Evolutionary conservation across 2,329 filamentous ascomycete genomes (phyloP).

Genomic region (Sclerotinia borealis): DNA sequence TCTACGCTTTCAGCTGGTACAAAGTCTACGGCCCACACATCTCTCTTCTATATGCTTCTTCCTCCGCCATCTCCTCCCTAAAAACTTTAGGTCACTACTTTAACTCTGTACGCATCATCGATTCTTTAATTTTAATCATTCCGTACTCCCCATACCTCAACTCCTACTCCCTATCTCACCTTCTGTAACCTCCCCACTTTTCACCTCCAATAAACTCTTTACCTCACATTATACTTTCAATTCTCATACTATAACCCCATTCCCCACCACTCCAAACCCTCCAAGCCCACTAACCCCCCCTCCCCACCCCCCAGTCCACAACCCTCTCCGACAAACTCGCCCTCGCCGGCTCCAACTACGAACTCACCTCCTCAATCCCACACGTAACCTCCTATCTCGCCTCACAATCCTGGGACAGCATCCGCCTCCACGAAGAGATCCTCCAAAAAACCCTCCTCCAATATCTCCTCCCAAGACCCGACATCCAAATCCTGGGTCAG

Average conservation of each 20-base stretch:
- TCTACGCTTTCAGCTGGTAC: conserved; percentile 78
- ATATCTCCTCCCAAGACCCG: conserved; percentile 48
- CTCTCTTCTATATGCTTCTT: conserved; percentile 61
- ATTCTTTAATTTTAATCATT: no score
- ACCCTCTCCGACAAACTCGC: conserved; percentile 62
- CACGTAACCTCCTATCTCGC: conserved; percentile 56
- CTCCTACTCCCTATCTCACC: no score
- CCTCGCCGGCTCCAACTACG: conserved; percentile 64
- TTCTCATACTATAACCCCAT: no score
- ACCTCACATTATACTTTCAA: no score
- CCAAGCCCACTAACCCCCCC: no score
- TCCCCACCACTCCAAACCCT: no score
- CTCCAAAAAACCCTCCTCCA: conserved; percentile 54
- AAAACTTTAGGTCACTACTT: conserved; percentile 61
- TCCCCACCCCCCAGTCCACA: conserved; percentile 32
- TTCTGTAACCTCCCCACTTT: no score
- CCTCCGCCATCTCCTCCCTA: conserved; percentile 48
- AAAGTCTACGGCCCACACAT: conserved; percentile 77
- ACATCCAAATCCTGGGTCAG: conserved; percentile 55
- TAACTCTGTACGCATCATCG: no score
- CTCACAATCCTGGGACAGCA: conserved; percentile 42
- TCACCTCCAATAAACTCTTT: no score
- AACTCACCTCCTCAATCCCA: conserved; percentile 59
- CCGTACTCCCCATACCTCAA: no score
- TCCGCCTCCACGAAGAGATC: conserved; percentile 52